These are phyloP conservation scores for Nicotiana obtusifolia DNA, from an alignment of 257 asterid species.

Conservation along the genomic window DNA sequence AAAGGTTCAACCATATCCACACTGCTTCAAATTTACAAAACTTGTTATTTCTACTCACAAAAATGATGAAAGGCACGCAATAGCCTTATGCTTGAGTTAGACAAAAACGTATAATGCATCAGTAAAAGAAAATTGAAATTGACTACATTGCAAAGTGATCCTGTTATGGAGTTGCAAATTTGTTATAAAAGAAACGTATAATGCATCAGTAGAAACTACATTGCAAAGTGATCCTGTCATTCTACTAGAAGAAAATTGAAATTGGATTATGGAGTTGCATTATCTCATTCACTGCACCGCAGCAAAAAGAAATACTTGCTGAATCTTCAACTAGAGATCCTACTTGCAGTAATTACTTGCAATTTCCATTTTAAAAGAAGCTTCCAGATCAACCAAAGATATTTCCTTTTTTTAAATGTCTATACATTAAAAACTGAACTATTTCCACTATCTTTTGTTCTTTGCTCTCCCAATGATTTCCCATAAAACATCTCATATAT, in stretches of 20 bases:
- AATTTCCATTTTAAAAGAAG: too few relatives aligned
- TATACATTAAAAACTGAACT: not conserved
- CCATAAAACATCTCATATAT: not conserved
- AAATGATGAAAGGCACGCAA: not conserved
- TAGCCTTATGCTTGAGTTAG: too few relatives aligned
- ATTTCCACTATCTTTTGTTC: not conserved
- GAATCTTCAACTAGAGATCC: not conserved
- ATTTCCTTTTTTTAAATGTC: not conserved
- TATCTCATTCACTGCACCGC: not conserved
- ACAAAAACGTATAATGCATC: too few relatives aligned
- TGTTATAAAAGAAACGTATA: too few relatives aligned
- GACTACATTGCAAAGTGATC: too few relatives aligned
- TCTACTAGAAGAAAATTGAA: too few relatives aligned
- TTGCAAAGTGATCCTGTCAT: too few relatives aligned
- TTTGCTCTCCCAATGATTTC: not conserved
- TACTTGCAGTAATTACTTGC: too few relatives aligned
- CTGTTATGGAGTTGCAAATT: too few relatives aligned
- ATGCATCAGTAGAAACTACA: too few relatives aligned
- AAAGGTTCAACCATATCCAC: not conserved
- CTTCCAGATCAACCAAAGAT: too few relatives aligned
- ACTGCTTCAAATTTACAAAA: not conserved
- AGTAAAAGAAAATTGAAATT: too few relatives aligned
- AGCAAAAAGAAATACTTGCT: not conserved
- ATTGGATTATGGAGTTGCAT: not conserved
- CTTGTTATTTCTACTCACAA: not conserved